These are phyloP conservation scores for Thelephora terrestris DNA, from an alignment of 1,284 basidiomycete species.

Conservation along the genomic window DNA sequence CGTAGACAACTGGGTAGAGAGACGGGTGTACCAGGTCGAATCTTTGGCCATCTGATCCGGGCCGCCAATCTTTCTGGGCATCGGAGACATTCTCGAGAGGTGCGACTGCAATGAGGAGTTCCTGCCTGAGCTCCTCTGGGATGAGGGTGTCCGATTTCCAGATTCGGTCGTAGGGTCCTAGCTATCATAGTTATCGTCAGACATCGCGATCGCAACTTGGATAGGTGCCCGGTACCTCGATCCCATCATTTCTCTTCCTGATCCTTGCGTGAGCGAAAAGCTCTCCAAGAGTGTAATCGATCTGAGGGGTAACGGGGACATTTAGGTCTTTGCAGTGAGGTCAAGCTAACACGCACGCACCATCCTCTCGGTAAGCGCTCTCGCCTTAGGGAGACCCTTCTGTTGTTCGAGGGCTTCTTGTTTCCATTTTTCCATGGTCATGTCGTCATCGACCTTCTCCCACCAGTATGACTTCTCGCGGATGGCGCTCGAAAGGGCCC, in stretches of 20 bases:
- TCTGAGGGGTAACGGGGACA: too few species aligned
- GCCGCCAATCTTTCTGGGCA: conserved; percentile 15
- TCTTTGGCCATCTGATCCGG: conserved; percentile 13
- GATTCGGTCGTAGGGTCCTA: conserved; percentile 33
- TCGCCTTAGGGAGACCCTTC: conserved; percentile 9
- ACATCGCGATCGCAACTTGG: not conserved
- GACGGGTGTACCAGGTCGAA: conserved; percentile 11
- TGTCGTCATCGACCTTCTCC: conserved; percentile 9
- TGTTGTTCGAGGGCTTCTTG: conserved; percentile 9
- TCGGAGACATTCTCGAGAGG: conserved; percentile 8
- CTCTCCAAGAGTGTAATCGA: conserved; percentile 41
- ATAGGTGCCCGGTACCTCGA: conserved; percentile 22
- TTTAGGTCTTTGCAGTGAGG: conserved; percentile 18
- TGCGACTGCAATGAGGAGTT: not conserved
- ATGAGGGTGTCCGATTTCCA: conserved; percentile 30
- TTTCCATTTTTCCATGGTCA: conserved; percentile 9
- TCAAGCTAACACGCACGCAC: conserved; percentile 8
- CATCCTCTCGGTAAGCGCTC: conserved; percentile 7
- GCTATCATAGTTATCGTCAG: conserved; percentile 2
- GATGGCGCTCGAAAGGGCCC: conserved; percentile 8
- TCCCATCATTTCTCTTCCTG: conserved; percentile 27
- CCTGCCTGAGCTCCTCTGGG: not conserved
- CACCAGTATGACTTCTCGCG: conserved; percentile 11
- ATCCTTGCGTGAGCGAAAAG: conserved; percentile 35
- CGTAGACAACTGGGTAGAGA: conserved; percentile 7